Conservation (phyloP, 2,329 filamentous ascomycete genomes). For the Aspergillus ochraceoroseus region DNA sequence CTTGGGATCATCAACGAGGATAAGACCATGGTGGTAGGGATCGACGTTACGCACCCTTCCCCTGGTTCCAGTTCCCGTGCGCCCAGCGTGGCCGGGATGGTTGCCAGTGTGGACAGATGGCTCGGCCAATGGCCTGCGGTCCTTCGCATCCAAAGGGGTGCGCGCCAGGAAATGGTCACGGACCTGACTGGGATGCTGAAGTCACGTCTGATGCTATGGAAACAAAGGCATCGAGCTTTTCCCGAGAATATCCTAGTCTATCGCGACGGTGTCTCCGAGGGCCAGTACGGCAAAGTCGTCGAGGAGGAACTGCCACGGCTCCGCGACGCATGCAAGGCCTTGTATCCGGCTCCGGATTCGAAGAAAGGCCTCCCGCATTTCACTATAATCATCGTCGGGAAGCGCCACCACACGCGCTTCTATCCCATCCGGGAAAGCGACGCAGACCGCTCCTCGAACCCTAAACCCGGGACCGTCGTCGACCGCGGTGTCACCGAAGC, state of each 20-base stretch:
- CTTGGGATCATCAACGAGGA: conserved; percentile 58
- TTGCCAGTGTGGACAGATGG: conserved; percentile 65
- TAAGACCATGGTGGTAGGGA: conserved; percentile 79
- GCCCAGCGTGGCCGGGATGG: conserved; percentile 75
- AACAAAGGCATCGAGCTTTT: conserved; percentile 51
- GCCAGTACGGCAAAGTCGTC: conserved; percentile 69
- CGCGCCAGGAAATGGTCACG: conserved; percentile 66
- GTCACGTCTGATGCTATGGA: conserved; percentile 62
- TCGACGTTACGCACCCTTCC: conserved; percentile 87
- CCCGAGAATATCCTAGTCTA: conserved; percentile 78
- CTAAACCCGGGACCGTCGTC: conserved; percentile 71
- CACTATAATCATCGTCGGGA: conserved; percentile 73
- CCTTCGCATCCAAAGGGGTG: conserved; percentile 58
- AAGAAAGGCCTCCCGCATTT: conserved; percentile 56
- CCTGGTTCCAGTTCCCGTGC: conserved; percentile 54
- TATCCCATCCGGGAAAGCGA: conserved; percentile 59
- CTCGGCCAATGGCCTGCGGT: conserved; percentile 74
- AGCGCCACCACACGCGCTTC: conserved; percentile 84
- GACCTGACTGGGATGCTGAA: conserved; percentile 59
- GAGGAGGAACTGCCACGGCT: conserved; percentile 56
- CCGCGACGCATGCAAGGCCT: conserved; percentile 55
- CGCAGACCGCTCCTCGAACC: conserved; percentile 59
- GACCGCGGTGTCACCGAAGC: conserved; percentile 76
- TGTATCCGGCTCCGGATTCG: conserved; percentile 52
- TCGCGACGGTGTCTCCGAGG: conserved; percentile 84